Base-by-base conservation (phyloP, 2,329 filamentous ascomycete genomes). In the Sclerotinia borealis region DNA sequence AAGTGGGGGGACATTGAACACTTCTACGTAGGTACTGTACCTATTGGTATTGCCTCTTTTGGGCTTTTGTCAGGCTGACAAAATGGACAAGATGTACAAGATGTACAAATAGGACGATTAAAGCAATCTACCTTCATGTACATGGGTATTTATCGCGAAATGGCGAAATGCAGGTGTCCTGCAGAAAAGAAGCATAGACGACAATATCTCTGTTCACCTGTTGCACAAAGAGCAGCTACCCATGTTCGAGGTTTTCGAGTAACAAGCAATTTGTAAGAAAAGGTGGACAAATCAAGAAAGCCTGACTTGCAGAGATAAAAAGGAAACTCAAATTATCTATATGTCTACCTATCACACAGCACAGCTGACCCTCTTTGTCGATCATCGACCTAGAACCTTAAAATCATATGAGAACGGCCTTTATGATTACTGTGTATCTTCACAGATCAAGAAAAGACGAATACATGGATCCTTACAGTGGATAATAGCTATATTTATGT, bases 171-270 rank as follows among this genome's bases (percentile, higher is more conserved):
- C 29, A 41, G 61, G 61, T 63, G 61, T 59, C 36, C 52, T 59
- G 52, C 61, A 63, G 51, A 39, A 39, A 48, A 29, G 43, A 63
- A 63, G 60, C 60, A 59, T 63, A 48, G 60, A 63, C 52, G 60
- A 63, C 52, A 50, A 62, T 41, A 55, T 61, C 59, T 27, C 37
- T 45, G 39, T 45, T 25, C 50, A 54, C n/a, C 39, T 19, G 37
- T 43, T 56, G 54, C 29, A 58, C 54, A 45, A 43, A 45, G 39
- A 36, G 54, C 36, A 56, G 39, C 41, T 45, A 58, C n/a, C 54
- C 54, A 58, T 45, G 6, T 58, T 58, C 54, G 54, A 58, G 54
- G 41, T 34, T 27, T 43, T 56, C 52, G 52, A 56, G 52, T 56
- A 56, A 56, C 3, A n/a, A 31, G 37, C 13, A 56, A 25, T n/a